Evolutionary conservation across 192 early-diverging fungal species (phyloP).

Genomic region (Dissophora globulifera): DNA sequence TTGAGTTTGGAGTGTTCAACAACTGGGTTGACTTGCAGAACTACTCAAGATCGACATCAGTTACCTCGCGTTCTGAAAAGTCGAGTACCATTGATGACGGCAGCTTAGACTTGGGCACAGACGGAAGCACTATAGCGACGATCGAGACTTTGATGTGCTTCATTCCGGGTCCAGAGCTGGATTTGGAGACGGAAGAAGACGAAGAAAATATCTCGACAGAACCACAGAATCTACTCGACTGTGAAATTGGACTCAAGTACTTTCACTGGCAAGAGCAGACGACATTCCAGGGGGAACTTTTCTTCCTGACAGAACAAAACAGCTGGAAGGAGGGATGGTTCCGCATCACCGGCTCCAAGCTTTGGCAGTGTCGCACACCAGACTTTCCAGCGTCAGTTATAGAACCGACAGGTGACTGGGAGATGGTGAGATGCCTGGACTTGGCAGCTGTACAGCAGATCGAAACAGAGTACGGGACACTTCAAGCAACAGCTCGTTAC

Average conservation of each 20-base stretch:
- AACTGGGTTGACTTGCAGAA: conserved; percentile 31
- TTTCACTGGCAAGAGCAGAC: conserved; percentile 24
- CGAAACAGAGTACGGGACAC: conserved; percentile 1
- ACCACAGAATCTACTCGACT: conserved; percentile 34
- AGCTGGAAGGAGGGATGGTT: conserved; percentile 24
- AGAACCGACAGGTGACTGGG: not conserved
- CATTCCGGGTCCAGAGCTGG: conserved; percentile 29
- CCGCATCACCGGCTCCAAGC: conserved; percentile 7
- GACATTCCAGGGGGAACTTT: not conserved
- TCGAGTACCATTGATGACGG: too few relatives aligned
- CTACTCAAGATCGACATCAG: not conserved
- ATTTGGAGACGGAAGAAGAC: conserved; percentile 32
- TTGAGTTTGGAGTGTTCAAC: conserved; percentile 30
- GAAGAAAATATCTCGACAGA: conserved; percentile 5
- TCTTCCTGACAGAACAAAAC: conserved; percentile 11
- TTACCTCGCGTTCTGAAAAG: too few relatives aligned
- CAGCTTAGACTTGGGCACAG: too few relatives aligned
- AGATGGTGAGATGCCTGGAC: conserved; percentile 17
- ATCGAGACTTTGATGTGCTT: conserved; percentile 22
- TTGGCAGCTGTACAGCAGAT: conserved; percentile 8
- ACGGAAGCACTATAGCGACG: conserved; percentile 6
- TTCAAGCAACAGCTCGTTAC: not conserved
- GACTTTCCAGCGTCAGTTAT: not conserved
- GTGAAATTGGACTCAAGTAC: conserved; percentile 22
- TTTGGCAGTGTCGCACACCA: conserved; percentile 21